Conservation (phyloP, 176 grass and related monocot genomes). For the Pontederia crassipes region DNA sequence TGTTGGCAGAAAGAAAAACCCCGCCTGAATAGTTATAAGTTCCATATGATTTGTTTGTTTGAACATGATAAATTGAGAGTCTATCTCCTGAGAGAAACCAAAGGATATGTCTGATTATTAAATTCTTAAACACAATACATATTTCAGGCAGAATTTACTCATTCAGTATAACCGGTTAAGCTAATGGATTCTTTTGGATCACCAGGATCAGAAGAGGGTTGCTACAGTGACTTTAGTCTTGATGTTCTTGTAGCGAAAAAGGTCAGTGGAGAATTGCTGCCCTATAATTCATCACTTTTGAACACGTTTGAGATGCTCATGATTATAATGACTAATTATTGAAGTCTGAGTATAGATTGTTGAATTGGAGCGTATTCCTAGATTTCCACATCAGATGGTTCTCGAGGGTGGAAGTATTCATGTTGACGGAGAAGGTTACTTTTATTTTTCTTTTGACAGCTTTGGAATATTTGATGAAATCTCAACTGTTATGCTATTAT, state of each 20-base stretch:
- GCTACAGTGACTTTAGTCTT: constrained; percentile 77
- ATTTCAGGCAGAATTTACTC: no score
- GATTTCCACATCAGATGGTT: constrained; percentile 69
- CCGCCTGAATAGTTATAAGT: no score
- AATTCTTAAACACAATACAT: no score
- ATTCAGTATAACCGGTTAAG: background rate
- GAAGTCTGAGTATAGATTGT: constrained; percentile 41
- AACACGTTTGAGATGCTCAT: background rate
- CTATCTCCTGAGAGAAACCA: no score
- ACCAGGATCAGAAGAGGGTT: constrained; percentile 49
- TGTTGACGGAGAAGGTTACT: constrained; percentile 78
- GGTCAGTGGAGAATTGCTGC: constrained; percentile 22
- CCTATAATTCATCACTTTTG: background rate
- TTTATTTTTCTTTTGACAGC: background rate
- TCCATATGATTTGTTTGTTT: no score
- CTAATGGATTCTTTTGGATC: background rate
- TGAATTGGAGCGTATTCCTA: constrained; percentile 49
- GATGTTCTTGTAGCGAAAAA: constrained; percentile 68
- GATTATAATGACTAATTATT: constrained; percentile 7
- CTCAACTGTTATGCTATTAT: no score
- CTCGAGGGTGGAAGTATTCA: constrained; percentile 98
- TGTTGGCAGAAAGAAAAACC: no score
- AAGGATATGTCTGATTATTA: no score
- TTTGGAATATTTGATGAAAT: background rate
- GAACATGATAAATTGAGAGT: no score